These are phyloP conservation scores for Cyclospora cayetanensis DNA, from an alignment of 169 alveolate species.

Conservation along the genomic window DNA sequence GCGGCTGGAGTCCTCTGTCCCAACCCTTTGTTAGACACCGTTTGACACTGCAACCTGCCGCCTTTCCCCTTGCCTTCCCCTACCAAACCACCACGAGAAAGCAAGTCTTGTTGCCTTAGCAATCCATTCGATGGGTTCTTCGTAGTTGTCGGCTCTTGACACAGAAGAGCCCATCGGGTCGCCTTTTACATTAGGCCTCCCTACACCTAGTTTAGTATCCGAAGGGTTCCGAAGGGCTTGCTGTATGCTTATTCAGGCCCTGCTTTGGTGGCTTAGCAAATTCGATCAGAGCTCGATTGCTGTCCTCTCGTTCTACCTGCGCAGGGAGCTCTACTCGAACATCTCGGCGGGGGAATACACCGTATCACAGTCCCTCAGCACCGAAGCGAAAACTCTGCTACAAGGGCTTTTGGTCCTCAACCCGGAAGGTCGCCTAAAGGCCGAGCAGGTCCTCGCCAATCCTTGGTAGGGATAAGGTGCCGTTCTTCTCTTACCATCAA, in stretches of 20 bases:
- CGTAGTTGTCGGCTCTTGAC: background rate
- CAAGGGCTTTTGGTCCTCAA: slow-evolving; percentile 39
- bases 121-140: background rate
- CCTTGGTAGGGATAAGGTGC: slow-evolving; percentile 59
- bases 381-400: slow-evolving; percentile 27
- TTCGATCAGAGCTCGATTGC: background rate
- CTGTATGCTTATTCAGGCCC: background rate
- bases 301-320: background rate
- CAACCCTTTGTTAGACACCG: background rate
- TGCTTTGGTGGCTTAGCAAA: background rate
- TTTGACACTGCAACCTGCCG: background rate
- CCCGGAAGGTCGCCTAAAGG: slow-evolving; percentile 42
- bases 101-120: background rate
- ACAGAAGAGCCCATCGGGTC: background rate
- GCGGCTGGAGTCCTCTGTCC: background rate
- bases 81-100: background rate
- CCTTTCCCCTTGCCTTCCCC: background rate
- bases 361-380: slow-evolving; percentile 18
- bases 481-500: no score
- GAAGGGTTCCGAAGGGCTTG: background rate
- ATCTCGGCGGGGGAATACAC: slow-evolving; percentile 41
- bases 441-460: slow-evolving; percentile 30
- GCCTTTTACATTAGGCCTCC: background rate
- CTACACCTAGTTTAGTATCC: background rate
- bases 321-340: slow-evolving; percentile 66